Percentiles rank a stretch among this genome's conserved stretches.
phyloP scores from a whole-genome alignment of 2,329 filamentous ascomycete species.

The Aspergillus ibericus region DNA sequence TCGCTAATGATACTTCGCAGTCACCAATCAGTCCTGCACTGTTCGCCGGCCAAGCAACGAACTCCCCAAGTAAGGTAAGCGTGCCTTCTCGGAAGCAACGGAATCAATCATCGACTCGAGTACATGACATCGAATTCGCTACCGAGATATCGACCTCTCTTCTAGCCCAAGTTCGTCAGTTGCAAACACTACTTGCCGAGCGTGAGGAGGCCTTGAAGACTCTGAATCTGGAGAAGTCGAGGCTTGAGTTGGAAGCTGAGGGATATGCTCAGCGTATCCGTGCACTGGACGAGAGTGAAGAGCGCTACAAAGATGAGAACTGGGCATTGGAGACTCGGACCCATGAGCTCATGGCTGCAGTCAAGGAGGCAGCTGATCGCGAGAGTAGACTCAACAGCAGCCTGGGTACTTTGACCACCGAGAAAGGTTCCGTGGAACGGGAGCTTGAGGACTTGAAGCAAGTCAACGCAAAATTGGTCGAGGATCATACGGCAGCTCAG shows the following conservation, averaged over 20 bases:
- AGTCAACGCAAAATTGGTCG: constrained; percentile 71
- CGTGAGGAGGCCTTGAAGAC: constrained; percentile 83
- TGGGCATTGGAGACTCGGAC: constrained; percentile 94
- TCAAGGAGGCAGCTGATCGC: constrained; percentile 75
- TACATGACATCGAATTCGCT: constrained; percentile 97
- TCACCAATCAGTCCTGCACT: constrained; percentile 71
- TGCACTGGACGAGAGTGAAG: constrained; percentile 86
- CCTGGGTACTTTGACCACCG: constrained; percentile 67
- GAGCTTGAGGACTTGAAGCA: constrained; percentile 90
- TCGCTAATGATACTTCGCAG: constrained; percentile 43
- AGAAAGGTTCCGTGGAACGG: constrained; percentile 76
- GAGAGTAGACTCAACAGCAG: constrained; percentile 78
- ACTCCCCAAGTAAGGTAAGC: constrained; percentile 84
- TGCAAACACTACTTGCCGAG: constrained; percentile 81
- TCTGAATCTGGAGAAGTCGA: constrained; percentile 70
- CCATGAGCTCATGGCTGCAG: constrained; percentile 73
- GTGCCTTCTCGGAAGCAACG: constrained; percentile 85
- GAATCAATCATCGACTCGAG: constrained; percentile 82
- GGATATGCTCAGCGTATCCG: constrained; percentile 76
- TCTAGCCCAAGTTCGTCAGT: constrained; percentile 86
- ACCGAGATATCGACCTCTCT: constrained; percentile 95
- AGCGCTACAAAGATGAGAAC: constrained; percentile 96
- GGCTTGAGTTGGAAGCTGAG: constrained; percentile 79
- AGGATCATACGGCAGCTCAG: constrained; percentile 73
- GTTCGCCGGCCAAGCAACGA: constrained; percentile 79